phyloP scores from a whole-genome alignment of 1,284 basidiomycete species.

The Melampsora occidentalis region DNA sequence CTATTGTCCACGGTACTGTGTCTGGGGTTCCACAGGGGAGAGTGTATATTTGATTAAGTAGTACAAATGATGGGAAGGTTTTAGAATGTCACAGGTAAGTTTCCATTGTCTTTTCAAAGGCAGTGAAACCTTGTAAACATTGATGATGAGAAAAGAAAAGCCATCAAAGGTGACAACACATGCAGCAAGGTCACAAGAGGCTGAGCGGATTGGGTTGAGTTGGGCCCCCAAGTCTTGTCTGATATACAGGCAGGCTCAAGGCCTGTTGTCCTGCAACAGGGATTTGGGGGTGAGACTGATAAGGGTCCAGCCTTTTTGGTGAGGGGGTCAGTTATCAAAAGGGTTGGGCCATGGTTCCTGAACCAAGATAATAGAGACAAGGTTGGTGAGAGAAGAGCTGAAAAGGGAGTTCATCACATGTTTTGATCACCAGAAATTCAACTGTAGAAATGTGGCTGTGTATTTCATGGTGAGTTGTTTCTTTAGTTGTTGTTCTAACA shows the following conservation, averaged over 20 bases:
- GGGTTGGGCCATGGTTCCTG: constrained; percentile 10
- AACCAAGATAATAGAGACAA: background rate
- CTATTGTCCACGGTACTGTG: background rate
- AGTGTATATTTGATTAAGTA: background rate
- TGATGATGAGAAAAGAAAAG: background rate
- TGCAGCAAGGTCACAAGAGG: background rate
- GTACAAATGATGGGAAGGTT: background rate
- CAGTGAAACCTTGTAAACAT: background rate
- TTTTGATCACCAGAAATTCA: background rate
- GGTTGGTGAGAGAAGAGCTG: background rate
- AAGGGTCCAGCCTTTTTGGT: background rate
- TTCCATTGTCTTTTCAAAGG: background rate
- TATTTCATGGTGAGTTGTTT: background rate
- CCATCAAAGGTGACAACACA: background rate
- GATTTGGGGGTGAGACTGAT: background rate
- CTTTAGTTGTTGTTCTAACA: constrained; percentile 1
- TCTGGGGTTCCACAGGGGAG: background rate
- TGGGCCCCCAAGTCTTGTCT: background rate
- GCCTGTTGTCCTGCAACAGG: background rate
- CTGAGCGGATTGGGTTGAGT: background rate
- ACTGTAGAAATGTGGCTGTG: background rate
- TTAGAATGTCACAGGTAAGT: background rate
- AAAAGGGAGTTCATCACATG: background rate
- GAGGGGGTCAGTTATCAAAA: background rate
- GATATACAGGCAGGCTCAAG: background rate